Percentiles rank a stretch among this genome's conserved stretches.
These are phyloP conservation scores for Penicillium arizonense DNA, from an alignment of 495 filamentous ascomycete genomes.

Conservation along the genomic window DNA sequence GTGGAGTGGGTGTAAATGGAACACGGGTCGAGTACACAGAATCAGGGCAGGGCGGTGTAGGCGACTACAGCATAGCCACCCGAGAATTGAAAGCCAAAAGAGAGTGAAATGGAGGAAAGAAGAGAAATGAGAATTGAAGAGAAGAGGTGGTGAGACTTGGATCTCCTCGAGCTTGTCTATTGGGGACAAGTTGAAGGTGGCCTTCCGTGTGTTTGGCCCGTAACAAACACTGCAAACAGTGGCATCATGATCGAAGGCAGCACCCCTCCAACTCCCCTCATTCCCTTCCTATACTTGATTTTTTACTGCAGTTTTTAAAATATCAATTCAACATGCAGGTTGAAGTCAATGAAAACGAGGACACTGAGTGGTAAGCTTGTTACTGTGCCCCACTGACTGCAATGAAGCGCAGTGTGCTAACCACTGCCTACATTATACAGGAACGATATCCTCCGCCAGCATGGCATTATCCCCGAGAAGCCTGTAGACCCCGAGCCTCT, in stretches of 20 bases:
- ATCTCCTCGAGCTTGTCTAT: slow-evolving; percentile 28
- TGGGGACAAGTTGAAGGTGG: slow-evolving; percentile 47
- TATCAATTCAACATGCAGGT: slow-evolving; percentile 64
- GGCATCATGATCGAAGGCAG: slow-evolving; percentile 26
- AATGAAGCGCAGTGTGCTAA: slow-evolving; percentile 4
- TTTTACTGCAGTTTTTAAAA: neutral
- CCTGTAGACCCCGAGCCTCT: slow-evolving; percentile 89
- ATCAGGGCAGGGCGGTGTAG: slow-evolving; percentile 33
- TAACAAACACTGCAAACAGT: slow-evolving; percentile 49
- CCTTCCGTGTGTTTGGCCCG: slow-evolving; percentile 45
- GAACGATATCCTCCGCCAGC: slow-evolving; percentile 98
- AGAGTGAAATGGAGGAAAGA: slow-evolving; percentile 1
- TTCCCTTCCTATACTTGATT: slow-evolving; percentile 6
- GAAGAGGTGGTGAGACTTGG: slow-evolving; percentile 17
- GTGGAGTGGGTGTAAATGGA: slow-evolving; percentile 25
- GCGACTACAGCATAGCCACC: slow-evolving; percentile 26
- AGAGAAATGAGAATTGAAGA: slow-evolving; percentile 4
- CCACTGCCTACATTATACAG: slow-evolving; percentile 41
- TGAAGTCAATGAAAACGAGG: slow-evolving; percentile 91
- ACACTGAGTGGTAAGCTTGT: slow-evolving; percentile 87
- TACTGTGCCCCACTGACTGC: slow-evolving; percentile 8
- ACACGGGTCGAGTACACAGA: slow-evolving; percentile 27
- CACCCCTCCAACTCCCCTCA: slow-evolving; percentile 5
- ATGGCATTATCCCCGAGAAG: slow-evolving; percentile 94
- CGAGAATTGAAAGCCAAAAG: slow-evolving; percentile 7